Evolutionary conservation across 495 filamentous ascomycete species (phyloP).

Genomic region (Glonium stellatum): DNA sequence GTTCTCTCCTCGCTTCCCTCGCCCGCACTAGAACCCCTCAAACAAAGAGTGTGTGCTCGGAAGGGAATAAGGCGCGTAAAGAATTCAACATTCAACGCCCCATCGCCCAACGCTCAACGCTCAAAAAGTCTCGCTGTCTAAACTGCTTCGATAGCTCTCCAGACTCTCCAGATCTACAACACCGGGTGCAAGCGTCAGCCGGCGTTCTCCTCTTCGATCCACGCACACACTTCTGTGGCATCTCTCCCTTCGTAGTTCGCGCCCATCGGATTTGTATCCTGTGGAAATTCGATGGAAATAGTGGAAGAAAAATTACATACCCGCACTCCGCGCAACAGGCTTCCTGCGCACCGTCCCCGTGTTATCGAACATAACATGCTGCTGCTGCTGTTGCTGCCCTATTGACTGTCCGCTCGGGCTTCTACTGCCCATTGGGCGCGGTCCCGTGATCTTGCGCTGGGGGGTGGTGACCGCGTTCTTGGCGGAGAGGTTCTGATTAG

Average conservation of each 20-base stretch:
- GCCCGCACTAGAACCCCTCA: not conserved
- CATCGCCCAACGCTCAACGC: not conserved
- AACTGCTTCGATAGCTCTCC: slow-evolving; percentile 22
- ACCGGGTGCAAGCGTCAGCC: not conserved
- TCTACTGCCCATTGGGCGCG: slow-evolving; percentile 35
- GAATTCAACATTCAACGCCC: too few relatives aligned
- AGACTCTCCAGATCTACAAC: slow-evolving; percentile 17
- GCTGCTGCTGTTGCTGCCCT: slow-evolving; percentile 5
- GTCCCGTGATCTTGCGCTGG: slow-evolving; percentile 37
- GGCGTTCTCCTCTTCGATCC: not conserved
- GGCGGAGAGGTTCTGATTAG: slow-evolving; percentile 13
- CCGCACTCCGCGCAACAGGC: slow-evolving; percentile 14
- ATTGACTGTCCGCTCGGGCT: slow-evolving; percentile 24
- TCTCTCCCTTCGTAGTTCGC: too few relatives aligned
- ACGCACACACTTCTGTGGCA: not conserved
- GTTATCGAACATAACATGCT: slow-evolving; percentile 9
- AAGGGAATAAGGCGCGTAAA: too few relatives aligned
- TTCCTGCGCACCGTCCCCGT: slow-evolving; percentile 24
- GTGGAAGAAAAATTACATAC: slow-evolving; percentile 11
- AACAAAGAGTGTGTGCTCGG: too few relatives aligned
- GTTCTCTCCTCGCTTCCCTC: not conserved
- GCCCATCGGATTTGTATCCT: too few relatives aligned
- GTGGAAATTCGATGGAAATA: too few relatives aligned
- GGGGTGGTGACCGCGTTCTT: slow-evolving; percentile 24
- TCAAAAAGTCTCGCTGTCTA: slow-evolving; percentile 8